Evolutionary conservation across 2,329 filamentous ascomycete species (phyloP).

Genomic region (Pestalotiopsis sp.): DNA sequence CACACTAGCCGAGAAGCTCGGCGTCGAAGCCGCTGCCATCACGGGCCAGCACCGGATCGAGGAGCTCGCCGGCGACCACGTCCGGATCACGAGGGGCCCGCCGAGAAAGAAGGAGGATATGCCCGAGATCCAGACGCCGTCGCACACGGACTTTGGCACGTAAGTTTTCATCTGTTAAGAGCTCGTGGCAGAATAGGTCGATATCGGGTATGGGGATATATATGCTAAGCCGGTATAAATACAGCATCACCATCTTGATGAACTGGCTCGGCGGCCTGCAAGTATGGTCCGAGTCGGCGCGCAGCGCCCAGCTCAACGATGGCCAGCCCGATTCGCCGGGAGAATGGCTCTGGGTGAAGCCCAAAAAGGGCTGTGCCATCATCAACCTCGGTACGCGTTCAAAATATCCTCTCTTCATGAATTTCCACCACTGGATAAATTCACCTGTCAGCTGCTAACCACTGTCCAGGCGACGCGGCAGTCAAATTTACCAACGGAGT

Average conservation of each 20-base stretch:
- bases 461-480: constrained; percentile 32
- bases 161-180: constrained; percentile 18
- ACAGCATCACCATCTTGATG: constrained; percentile 39
- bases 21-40: constrained; percentile 28
- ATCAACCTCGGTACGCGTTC: constrained; percentile 34
- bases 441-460: neutral
- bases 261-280: constrained; percentile 42
- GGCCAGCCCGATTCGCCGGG: constrained; percentile 29
- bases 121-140: constrained; percentile 33
- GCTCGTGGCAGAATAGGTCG: neutral
- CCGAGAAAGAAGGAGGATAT: constrained; percentile 31
- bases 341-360: constrained; percentile 39
- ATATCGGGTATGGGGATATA: neutral
- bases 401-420: neutral
- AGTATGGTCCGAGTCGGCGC: constrained; percentile 33
- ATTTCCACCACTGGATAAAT: too few relatives aligned
- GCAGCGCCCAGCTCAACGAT: constrained; percentile 24
- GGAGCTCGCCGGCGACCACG: constrained; percentile 32
- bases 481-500: constrained; percentile 36
- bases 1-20: constrained; percentile 29
- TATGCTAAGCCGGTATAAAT: neutral
- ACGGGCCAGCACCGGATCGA: constrained; percentile 29
- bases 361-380: constrained; percentile 37
- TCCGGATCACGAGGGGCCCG: constrained; percentile 33
- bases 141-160: constrained; percentile 40